These are phyloP conservation scores for Tylopilus felleus DNA, from an alignment of 768 basidiomycete genomes.

Conservation along the genomic window DNA sequence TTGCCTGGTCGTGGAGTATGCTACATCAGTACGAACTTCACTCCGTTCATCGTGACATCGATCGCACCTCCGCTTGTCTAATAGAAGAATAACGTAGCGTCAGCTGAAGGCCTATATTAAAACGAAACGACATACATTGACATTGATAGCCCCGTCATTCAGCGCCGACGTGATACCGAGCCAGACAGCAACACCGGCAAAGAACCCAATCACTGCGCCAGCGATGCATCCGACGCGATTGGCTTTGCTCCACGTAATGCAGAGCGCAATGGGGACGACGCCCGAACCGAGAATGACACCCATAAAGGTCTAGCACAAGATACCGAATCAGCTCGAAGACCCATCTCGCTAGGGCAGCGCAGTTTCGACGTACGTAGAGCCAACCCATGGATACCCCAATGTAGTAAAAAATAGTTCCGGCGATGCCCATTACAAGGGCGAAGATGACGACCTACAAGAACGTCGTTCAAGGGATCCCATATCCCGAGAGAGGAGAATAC, in stretches of 20 bases:
- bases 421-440: slow-evolving; percentile 76
- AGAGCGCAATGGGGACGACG: slow-evolving; percentile 84
- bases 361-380: slow-evolving; percentile 66
- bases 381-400: slow-evolving; percentile 93
- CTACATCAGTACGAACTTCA: background rate
- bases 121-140: slow-evolving; percentile 44
- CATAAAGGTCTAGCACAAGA: slow-evolving; percentile 68
- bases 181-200: slow-evolving; percentile 75
- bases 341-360: background rate
- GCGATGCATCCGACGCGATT: slow-evolving; percentile 81
- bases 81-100: background rate
- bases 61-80: slow-evolving; percentile 52
- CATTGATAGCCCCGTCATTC: slow-evolving; percentile 68
- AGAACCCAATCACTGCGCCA: slow-evolving; percentile 71
- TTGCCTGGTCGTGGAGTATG: slow-evolving; percentile 32
- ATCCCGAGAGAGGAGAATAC: slow-evolving; percentile 8
- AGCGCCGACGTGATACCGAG: slow-evolving; percentile 72
- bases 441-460: slow-evolving; percentile 56
- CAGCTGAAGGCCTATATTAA: background rate
- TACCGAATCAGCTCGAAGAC: background rate
- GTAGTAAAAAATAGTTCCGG: slow-evolving; percentile 82
- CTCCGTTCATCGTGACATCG: slow-evolving; percentile 13
- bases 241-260: slow-evolving; percentile 80
- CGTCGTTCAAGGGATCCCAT: background rate
- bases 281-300: slow-evolving; percentile 82